Conservation (phyloP, 2,329 filamentous ascomycete species). For the Elsinoe perseae region DNA sequence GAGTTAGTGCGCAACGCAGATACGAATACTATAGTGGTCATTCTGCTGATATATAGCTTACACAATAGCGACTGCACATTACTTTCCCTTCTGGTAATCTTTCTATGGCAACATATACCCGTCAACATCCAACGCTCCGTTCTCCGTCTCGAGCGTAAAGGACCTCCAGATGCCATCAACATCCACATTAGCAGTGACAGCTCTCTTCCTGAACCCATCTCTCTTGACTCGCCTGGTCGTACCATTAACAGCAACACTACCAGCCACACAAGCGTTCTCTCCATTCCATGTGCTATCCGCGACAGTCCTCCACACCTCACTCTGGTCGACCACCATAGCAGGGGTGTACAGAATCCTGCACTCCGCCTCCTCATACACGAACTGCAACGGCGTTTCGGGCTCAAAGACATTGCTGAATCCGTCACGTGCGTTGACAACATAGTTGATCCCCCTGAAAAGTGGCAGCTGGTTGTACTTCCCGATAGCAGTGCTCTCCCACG, state of each 20-base stretch:
- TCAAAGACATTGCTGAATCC: slow-evolving; percentile 29
- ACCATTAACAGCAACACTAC: slow-evolving; percentile 20
- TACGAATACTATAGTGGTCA: not conserved
- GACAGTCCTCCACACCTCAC: slow-evolving; percentile 40
- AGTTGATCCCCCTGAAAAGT: slow-evolving; percentile 21
- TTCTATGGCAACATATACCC: slow-evolving; percentile 13
- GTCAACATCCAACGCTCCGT: slow-evolving; percentile 5
- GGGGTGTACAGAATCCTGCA: slow-evolving; percentile 47
- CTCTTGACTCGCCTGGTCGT: not conserved
- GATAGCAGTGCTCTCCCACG: slow-evolving; percentile 24
- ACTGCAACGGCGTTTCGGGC: slow-evolving; percentile 42
- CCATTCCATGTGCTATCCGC: slow-evolving; percentile 29
- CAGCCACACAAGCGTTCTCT: slow-evolving; percentile 27
- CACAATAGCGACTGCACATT: slow-evolving; percentile 7
- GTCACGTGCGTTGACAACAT: slow-evolving; percentile 27
- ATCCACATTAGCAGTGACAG: slow-evolving; percentile 5
- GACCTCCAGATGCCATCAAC: slow-evolving; percentile 9
- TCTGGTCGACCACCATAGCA: slow-evolving; percentile 42
- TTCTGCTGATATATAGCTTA: not conserved
- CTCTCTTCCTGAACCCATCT: slow-evolving; percentile 5
- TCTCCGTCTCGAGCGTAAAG: slow-evolving; percentile 12
- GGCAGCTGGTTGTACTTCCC: slow-evolving; percentile 25
- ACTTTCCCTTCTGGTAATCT: not conserved
- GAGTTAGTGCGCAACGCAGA: no score
- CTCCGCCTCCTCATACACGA: slow-evolving; percentile 41